Conservation (phyloP, 306 rosid genomes). For the Purshia tridentata region DNA sequence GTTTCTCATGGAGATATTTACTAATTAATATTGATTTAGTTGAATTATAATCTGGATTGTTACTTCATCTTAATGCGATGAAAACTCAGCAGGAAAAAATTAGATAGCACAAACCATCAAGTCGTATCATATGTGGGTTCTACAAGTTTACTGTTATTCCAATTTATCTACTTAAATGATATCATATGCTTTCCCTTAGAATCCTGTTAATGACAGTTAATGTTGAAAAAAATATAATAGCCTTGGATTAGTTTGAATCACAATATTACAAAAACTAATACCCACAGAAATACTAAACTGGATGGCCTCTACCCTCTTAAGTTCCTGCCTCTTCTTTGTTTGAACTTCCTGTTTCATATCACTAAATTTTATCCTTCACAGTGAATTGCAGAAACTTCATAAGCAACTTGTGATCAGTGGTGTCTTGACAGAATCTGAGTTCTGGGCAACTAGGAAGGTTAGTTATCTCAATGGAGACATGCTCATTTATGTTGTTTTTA, state of each 20-base stretch:
- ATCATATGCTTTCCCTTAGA: not conserved
- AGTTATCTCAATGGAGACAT: not conserved
- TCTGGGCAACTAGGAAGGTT: conserved; percentile 97
- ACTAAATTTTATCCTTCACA: conserved; percentile 42
- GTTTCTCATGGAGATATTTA: not conserved
- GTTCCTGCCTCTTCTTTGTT: not conserved
- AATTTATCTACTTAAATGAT: not conserved
- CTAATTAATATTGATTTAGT: not conserved
- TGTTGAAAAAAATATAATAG: not conserved
- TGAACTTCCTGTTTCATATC: conserved; percentile 7
- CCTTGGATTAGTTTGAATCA: not conserved
- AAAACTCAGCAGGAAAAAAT: not conserved
- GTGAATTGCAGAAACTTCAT: conserved; percentile 88
- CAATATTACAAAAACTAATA: not conserved
- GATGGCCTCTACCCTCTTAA: not conserved
- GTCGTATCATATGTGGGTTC: not conserved
- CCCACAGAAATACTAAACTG: not conserved
- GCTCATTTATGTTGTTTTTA: conserved; percentile 13
- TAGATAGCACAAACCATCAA: not conserved
- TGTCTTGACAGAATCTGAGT: conserved; percentile 91
- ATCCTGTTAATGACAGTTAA: not conserved
- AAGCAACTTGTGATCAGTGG: conserved; percentile 79
- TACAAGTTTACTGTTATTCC: not conserved
- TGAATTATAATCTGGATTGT: not conserved
- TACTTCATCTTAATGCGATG: not conserved